Percentiles rank a stretch among this genome's conserved stretches.
These are phyloP conservation scores for Cephalotrichum gorgonifer DNA, from an alignment of 2,329 filamentous ascomycete species.

Conservation along the genomic window DNA sequence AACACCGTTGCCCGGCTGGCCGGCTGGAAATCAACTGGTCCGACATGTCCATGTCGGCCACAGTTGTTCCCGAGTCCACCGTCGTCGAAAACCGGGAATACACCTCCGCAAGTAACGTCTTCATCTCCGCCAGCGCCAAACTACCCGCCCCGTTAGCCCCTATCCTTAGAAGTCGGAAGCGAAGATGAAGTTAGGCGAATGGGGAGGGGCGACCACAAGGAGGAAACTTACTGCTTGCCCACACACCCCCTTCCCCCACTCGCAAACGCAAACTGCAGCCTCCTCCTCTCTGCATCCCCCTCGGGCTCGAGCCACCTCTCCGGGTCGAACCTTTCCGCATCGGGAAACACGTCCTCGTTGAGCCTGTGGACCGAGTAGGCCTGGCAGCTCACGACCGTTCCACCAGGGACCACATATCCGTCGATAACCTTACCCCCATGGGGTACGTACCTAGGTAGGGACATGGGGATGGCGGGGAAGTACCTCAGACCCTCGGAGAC, in stretches of 20 bases:
- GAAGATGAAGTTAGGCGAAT: background rate
- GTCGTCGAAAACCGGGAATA: slow-evolving; percentile 49
- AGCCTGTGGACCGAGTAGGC: slow-evolving; percentile 50
- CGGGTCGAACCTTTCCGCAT: slow-evolving; percentile 68
- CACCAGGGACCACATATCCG: slow-evolving; percentile 39
- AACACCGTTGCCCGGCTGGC: slow-evolving; percentile 48
- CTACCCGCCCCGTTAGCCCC: background rate
- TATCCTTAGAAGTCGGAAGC: background rate
- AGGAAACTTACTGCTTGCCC: slow-evolving; percentile 52
- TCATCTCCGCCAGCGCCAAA: slow-evolving; percentile 59
- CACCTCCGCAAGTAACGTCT: slow-evolving; percentile 49
- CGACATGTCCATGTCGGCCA: slow-evolving; percentile 50
- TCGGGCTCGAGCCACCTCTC: slow-evolving; percentile 71
- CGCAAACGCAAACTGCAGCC: slow-evolving; percentile 55
- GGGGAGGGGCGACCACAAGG: background rate
- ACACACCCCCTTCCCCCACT: slow-evolving; percentile 56
- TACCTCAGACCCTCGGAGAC: slow-evolving; percentile 52
- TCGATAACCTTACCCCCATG: slow-evolving; percentile 43
- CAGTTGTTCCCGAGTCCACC: slow-evolving; percentile 41
- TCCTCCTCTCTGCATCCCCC: slow-evolving; percentile 60
- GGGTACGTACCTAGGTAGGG: slow-evolving; percentile 50
- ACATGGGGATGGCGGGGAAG: slow-evolving; percentile 57
- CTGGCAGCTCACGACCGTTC: slow-evolving; percentile 50
- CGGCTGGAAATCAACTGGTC: slow-evolving; percentile 59
- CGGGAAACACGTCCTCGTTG: slow-evolving; percentile 59